A percentile compares a stretch with the other conserved stretches of the same genome.
Evolutionary conservation across 1,284 basidiomycete genomes (phyloP).

Genomic region (Heliocybe sulcata): DNA sequence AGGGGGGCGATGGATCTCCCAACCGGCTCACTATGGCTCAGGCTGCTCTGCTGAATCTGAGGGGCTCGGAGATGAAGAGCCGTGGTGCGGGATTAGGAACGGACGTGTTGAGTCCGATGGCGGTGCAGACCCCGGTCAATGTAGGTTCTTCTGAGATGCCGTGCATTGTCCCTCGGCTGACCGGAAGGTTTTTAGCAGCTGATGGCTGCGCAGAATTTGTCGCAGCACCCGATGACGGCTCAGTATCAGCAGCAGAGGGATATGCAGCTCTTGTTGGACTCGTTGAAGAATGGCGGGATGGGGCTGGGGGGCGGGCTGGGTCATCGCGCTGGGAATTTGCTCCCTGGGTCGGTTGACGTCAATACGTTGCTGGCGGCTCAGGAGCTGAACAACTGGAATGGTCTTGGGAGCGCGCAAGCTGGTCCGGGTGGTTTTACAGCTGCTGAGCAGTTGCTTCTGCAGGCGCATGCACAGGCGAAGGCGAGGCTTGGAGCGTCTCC

Average conservation of each 20-base stretch:
- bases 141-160: too few relatives aligned
- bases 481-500: not conserved
- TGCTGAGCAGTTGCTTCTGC: slow-evolving; percentile 58
- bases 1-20: slow-evolving; percentile 48
- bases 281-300: not conserved
- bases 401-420: slow-evolving; percentile 12
- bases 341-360: not conserved
- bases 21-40: slow-evolving; percentile 67
- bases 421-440: slow-evolving; percentile 50
- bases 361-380: slow-evolving; percentile 10
- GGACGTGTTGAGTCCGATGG: not conserved
- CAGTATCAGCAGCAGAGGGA: slow-evolving; percentile 5
- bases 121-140: too few relatives aligned
- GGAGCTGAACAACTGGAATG: slow-evolving; percentile 10
- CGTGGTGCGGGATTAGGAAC: slow-evolving; percentile 4
- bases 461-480: slow-evolving; percentile 35
- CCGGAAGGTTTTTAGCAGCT: too few relatives aligned
- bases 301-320: not conserved
- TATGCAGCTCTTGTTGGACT: not conserved
- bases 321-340: not conserved
- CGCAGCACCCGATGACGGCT: slow-evolving; percentile 9
- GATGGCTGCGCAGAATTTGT: not conserved
- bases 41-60: slow-evolving; percentile 65
- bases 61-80: slow-evolving; percentile 44
- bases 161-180: too few relatives aligned